Base-by-base conservation (phyloP, 139 green algal species). In the Tetradesmus lagerheimii region DNA sequence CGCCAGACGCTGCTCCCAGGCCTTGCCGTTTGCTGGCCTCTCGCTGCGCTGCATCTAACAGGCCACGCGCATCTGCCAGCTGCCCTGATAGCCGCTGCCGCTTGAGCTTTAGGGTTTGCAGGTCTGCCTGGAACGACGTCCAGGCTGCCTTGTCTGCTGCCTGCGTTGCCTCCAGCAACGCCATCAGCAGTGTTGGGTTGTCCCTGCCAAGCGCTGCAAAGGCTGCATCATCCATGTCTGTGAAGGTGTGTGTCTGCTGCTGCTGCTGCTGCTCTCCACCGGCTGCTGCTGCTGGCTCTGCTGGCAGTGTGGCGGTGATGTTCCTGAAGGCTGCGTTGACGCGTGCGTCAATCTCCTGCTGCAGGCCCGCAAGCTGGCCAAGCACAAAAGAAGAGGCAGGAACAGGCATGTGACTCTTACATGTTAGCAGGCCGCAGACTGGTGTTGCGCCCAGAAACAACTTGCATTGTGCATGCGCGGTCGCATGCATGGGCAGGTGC, bases 71-170 rank as follows among this genome's bases (percentile, higher is more conserved):
- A 66, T 94, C 93, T 37, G 94, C 91, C 35, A 92, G 90, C 25
- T 98, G 93, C 12, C 90, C 57, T 79, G 91, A 64, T 16, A 95
- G 14, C 12, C 94, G 94, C 23, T 78, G 94, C 31, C 96, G 89
- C 89, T 94, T 93, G 78, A 97, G 88, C 91, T 97, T 97, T 5
- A 97, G 89, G 1, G 87, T 53, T 38, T 87, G 64, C 9, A 97
- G 87, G 12, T 62, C 43, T 12, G 94, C 86, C 80, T 97, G 95
- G 80, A 97, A 96, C 0, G 80, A 74, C 39, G 89, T 91, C 96
- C 95, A 97, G 12, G 90, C 92, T 18, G 62, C 25, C 12, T 91
- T 78, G 71, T 95, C 90, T 25, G 35, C 27, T n/a, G 29, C 45
- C 83, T 96, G 90, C 85, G 94, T 94, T 31, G 92, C 89, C 0